These are phyloP conservation scores for Tephrocybe sp. DNA, from an alignment of 768 basidiomycete species.

Conservation along the genomic window DNA sequence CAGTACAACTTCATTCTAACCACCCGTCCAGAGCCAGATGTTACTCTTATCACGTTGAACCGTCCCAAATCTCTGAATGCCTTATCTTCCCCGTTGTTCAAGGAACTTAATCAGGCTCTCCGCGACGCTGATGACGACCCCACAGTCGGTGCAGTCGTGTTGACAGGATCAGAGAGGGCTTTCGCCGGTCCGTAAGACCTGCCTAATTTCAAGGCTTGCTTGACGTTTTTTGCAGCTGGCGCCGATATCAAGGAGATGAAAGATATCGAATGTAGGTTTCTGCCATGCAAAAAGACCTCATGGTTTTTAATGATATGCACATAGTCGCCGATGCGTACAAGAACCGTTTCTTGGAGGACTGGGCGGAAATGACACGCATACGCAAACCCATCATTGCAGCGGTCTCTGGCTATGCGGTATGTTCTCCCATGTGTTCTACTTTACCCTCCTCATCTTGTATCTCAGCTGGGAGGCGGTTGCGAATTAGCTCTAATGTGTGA, in stretches of 20 bases:
- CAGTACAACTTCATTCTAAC: constrained; percentile 67
- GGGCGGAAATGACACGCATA: constrained; percentile 69
- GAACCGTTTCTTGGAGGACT: constrained; percentile 81
- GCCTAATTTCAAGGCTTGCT: not conserved
- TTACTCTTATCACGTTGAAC: constrained; percentile 83
- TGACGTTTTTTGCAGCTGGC: constrained; percentile 55
- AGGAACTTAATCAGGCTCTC: constrained; percentile 78
- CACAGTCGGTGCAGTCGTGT: constrained; percentile 75
- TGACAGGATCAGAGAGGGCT: constrained; percentile 89
- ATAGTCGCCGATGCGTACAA: constrained; percentile 85
- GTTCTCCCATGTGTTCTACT: constrained; percentile 26
- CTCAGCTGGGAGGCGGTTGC: constrained; percentile 92
- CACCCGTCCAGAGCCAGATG: constrained; percentile 63
- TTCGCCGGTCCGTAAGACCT: constrained; percentile 73
- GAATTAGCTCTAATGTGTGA: constrained; percentile 97
- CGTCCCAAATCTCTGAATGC: constrained; percentile 91
- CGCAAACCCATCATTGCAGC: constrained; percentile 96
- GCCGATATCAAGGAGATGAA: constrained; percentile 99
- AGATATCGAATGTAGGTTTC: constrained; percentile 77
- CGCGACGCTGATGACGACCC: constrained; percentile 68
- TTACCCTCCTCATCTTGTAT: not conserved
- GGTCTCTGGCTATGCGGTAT: constrained; percentile 89
- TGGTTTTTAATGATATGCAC: not conserved
- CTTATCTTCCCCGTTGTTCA: constrained; percentile 74
- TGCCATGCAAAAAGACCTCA: not conserved